Conservation (phyloP, 2,329 filamentous ascomycete species). For the Xylariaceae sp. region DNA sequence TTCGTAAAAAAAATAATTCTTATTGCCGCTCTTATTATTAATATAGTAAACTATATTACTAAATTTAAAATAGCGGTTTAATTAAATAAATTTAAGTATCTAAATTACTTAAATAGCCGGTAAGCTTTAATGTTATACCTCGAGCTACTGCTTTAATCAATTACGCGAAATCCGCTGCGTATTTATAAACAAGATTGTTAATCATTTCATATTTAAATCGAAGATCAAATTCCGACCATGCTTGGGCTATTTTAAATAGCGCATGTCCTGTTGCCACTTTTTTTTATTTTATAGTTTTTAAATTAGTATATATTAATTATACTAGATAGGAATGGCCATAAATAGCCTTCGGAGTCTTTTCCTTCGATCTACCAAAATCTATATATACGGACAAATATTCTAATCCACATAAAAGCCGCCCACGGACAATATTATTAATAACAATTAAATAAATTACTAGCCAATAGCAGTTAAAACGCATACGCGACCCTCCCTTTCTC, state of each 20-base stretch:
- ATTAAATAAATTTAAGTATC: background rate
- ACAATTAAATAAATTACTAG: background rate
- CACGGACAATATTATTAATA: background rate
- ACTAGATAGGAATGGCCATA: background rate
- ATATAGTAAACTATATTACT: background rate
- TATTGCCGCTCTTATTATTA: background rate
- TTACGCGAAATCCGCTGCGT: background rate
- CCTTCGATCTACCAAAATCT: background rate
- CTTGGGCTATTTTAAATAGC: background rate
- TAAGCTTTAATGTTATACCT: background rate
- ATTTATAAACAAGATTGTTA: background rate
- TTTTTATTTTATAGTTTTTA: too few relatives aligned
- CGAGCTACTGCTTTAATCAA: background rate
- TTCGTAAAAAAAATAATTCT: background rate
- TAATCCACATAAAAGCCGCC: too few relatives aligned
- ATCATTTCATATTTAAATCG: background rate
- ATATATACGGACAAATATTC: background rate
- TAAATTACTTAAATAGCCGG: too few relatives aligned
- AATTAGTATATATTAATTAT: too few relatives aligned
- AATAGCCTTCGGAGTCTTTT: background rate
- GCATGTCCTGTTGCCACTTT: too few relatives aligned
- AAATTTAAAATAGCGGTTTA: background rate
- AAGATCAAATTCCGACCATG: background rate
- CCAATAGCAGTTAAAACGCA: background rate
- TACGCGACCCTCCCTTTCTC: background rate